Percentiles rank a stretch among this genome's conserved stretches.
phyloP scores from a whole-genome alignment of 2,329 filamentous ascomycete species.

The Chrysoporthe puriensis region DNA sequence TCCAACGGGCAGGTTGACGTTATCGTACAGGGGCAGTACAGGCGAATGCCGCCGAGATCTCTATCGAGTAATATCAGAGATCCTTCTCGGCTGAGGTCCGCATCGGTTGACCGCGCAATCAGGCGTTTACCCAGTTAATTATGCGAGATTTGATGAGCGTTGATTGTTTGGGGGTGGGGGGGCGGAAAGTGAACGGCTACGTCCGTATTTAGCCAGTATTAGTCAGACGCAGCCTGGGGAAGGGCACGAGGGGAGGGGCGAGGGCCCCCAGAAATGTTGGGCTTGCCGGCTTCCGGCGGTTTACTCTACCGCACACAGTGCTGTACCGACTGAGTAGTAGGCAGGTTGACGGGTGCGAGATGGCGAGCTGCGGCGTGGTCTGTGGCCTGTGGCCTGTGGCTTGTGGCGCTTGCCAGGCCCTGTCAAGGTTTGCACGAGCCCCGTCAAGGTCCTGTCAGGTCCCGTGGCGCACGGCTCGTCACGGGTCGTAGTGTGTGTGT shows the following conservation, averaged over 20 bases:
- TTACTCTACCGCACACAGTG: no score
- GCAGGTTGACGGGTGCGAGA: neutral
- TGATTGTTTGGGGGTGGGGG: neutral
- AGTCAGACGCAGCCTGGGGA: neutral
- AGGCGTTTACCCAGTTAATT: no score
- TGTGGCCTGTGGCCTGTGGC: no score
- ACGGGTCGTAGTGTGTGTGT: no score
- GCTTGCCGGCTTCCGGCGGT: neutral
- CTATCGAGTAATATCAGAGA: neutral
- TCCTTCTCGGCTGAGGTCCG: neutral
- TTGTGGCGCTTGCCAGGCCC: no score
- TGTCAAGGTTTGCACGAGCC: no score
- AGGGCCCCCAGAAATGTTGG: neutral
- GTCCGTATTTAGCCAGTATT: no score
- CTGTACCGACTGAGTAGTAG: no score
- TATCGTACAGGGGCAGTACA: neutral
- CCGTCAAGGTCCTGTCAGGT: no score
- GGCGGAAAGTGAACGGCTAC: neutral
- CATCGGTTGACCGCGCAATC: no score
- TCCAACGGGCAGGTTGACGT: slow-evolving; percentile 6
- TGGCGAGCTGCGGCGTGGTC: neutral
- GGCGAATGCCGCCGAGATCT: neutral
- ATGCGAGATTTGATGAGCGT: neutral
- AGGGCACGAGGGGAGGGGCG: no score
- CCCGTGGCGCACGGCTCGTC: no score